Evolutionary conservation across 768 basidiomycete species (phyloP).

Genomic region (Agrocybe chaxingu): DNA sequence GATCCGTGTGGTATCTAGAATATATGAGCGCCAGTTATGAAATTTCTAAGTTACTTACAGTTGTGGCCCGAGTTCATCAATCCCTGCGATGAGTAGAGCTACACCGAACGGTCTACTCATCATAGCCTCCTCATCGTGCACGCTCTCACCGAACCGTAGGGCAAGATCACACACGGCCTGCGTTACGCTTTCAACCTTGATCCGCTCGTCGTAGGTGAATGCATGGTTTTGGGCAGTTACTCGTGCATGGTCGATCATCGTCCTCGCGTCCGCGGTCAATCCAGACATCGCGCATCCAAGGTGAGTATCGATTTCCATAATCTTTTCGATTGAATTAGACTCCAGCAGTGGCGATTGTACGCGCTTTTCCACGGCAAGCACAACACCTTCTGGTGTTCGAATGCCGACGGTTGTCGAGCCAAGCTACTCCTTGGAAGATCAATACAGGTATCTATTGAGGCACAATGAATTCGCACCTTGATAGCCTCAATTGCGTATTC

Average conservation of each 20-base stretch:
- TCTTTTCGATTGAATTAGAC: conserved; percentile 95
- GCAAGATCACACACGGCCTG: conserved; percentile 99
- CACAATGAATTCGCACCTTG: conserved; percentile 54
- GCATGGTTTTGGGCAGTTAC: conserved; percentile 94
- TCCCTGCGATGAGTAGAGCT: conserved; percentile 93
- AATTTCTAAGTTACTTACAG: conserved; percentile 53
- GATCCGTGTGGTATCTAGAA: conserved; percentile 92
- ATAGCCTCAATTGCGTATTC: conserved; percentile 99
- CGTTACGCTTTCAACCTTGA: conserved; percentile 96
- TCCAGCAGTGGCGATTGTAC: conserved; percentile 96
- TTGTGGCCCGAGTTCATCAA: conserved; percentile 95
- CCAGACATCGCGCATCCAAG: conserved; percentile 98
- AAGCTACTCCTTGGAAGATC: conserved; percentile 49
- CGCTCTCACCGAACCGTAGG: conserved; percentile 96
- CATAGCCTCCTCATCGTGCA: conserved; percentile 97
- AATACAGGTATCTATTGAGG: no score
- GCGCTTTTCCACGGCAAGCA: conserved; percentile 97
- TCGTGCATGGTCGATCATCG: conserved; percentile 99
- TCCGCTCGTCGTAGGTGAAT: conserved; percentile 95
- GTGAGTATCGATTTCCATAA: conserved; percentile 98
- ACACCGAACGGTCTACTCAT: conserved; percentile 99
- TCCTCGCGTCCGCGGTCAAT: conserved; percentile 95
- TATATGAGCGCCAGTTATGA: conserved; percentile 3
- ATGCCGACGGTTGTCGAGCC: conserved; percentile 98
- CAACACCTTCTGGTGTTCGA: conserved; percentile 83